These are phyloP conservation scores for Cordyceps farinosa DNA, from an alignment of 2,329 filamentous ascomycete genomes.

Conservation along the genomic window DNA sequence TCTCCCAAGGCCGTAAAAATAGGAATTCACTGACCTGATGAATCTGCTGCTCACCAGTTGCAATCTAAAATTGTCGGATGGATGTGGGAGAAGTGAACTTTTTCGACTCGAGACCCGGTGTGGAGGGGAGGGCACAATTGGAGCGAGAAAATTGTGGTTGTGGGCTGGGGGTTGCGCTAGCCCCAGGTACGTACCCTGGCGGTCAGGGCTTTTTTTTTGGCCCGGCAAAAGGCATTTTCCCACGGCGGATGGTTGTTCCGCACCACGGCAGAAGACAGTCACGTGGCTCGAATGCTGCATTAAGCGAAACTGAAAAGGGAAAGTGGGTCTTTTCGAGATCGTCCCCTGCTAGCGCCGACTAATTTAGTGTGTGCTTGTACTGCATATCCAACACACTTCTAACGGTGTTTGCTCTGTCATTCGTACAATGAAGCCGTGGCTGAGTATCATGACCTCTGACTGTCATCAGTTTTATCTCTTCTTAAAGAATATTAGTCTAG, in stretches of 20 bases:
- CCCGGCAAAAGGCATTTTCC: not conserved
- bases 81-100: constrained; percentile 37
- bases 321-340: constrained; percentile 4
- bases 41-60: constrained; percentile 44
- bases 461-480: not conserved
- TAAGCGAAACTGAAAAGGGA: constrained; percentile 11
- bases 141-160: constrained; percentile 38
- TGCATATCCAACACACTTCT: not conserved
- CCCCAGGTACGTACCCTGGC: constrained; percentile 31
- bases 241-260: constrained; percentile 5
- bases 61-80: constrained; percentile 43
- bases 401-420: not conserved
- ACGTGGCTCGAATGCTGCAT: not conserved
- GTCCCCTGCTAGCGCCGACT: constrained; percentile 1
- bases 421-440: not conserved
- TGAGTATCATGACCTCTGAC: not conserved
- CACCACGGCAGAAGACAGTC: not conserved
- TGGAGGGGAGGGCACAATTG: constrained; percentile 31
- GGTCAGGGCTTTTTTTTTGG: constrained; percentile 24
- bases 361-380: not conserved
- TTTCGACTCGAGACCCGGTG: constrained; percentile 27
- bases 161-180: constrained; percentile 36
- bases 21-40: constrained; percentile 44
- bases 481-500: not conserved
- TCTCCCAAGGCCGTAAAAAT: not conserved